These are phyloP conservation scores for Pelargonium fulgidum DNA, from an alignment of 441 rosid genomes.

Conservation along the genomic window DNA sequence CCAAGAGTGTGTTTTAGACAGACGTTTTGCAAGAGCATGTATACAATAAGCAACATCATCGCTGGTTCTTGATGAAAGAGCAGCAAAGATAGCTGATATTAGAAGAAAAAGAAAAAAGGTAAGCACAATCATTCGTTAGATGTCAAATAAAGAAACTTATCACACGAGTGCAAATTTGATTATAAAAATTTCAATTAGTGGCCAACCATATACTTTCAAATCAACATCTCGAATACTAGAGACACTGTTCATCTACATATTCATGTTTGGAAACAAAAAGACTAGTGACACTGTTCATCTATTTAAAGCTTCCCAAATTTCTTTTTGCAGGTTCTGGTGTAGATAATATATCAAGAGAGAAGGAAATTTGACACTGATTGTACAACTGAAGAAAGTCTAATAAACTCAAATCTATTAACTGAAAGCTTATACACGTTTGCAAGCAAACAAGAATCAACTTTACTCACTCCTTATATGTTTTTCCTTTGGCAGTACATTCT, in stretches of 20 bases:
- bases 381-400: too few species aligned
- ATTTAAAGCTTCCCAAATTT: neutral
- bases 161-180: neutral
- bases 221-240: neutral
- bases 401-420: neutral
- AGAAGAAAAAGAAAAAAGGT: neutral
- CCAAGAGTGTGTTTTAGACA: constrained; percentile 40
- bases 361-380: neutral
- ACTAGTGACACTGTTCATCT: neutral
- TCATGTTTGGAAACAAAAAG: neutral
- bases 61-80: constrained; percentile 32
- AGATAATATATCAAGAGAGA: too few species aligned
- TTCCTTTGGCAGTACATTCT: constrained; percentile 33
- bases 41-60: constrained; percentile 33
- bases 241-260: neutral
- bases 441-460: constrained; percentile 6
- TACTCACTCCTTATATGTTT: constrained; percentile 37
- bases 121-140: neutral
- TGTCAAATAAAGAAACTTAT: neutral
- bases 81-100: constrained; percentile 33
- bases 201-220: neutral
- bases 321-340: neutral
- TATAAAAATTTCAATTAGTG: neutral
- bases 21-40: constrained; percentile 32
- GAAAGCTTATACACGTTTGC: neutral